phyloP scores from a whole-genome alignment of 2,329 filamentous ascomycete genomes.

The Fusarium graminum region DNA sequence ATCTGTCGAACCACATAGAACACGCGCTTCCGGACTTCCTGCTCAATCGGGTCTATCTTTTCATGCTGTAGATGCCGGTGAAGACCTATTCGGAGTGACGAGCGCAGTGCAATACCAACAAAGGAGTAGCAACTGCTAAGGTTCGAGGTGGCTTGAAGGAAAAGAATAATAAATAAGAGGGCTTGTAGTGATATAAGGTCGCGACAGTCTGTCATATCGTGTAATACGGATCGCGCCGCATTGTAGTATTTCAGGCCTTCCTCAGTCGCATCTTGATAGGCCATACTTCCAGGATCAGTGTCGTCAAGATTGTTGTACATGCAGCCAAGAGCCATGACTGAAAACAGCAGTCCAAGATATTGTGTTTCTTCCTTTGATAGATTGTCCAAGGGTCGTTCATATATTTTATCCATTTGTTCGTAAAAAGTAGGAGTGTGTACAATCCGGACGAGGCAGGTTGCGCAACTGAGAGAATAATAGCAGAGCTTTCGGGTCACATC shows the following conservation, averaged over 20 bases:
- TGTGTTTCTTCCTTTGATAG: slow-evolving; percentile 74
- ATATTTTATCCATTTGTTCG: slow-evolving; percentile 80
- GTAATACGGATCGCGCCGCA: slow-evolving; percentile 73
- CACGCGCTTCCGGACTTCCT: slow-evolving; percentile 72
- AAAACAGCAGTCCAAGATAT: slow-evolving; percentile 78
- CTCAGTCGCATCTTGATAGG: slow-evolving; percentile 65
- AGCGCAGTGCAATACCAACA: slow-evolving; percentile 80
- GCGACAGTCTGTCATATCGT: slow-evolving; percentile 76
- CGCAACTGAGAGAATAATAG: slow-evolving; percentile 68
- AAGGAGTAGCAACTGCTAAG: slow-evolving; percentile 85
- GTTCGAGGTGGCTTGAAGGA: slow-evolving; percentile 83
- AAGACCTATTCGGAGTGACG: slow-evolving; percentile 81
- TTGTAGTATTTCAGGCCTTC: slow-evolving; percentile 81
- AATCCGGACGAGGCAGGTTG: slow-evolving; percentile 73
- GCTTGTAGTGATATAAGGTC: slow-evolving; percentile 81
- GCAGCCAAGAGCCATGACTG: slow-evolving; percentile 78
- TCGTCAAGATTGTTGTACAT: slow-evolving; percentile 75
- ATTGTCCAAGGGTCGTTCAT: slow-evolving; percentile 74
- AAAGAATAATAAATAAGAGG: slow-evolving; percentile 83
- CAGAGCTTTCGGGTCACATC: slow-evolving; percentile 67
- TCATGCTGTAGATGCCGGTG: slow-evolving; percentile 78
- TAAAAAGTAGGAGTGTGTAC: slow-evolving; percentile 88
- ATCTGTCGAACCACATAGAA: slow-evolving; percentile 78
- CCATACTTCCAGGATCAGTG: slow-evolving; percentile 60
- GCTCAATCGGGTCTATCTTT: slow-evolving; percentile 72